phyloP scores from a whole-genome alignment of 2,329 filamentous ascomycete species.

The Cladosporium sp. region DNA sequence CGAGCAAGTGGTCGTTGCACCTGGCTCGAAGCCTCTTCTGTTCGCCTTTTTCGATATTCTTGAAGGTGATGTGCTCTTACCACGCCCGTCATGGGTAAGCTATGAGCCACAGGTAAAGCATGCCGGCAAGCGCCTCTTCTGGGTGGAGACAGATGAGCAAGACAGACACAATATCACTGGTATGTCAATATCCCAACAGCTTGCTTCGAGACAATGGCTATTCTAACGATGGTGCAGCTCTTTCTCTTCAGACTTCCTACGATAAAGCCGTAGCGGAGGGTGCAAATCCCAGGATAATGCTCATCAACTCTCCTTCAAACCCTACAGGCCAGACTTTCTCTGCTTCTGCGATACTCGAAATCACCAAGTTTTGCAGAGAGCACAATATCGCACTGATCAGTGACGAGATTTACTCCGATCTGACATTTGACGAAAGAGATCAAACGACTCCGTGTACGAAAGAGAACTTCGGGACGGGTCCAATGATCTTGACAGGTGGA shows the following conservation, averaged over 20 bases:
- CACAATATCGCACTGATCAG: not conserved
- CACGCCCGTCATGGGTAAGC: not conserved
- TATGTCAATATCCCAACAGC: not conserved
- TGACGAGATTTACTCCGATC: not conserved
- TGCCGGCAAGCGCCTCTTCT: not conserved
- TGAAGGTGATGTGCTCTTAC: not conserved
- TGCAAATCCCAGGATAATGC: not conserved
- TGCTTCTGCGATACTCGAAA: not conserved
- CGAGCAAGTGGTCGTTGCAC: not conserved
- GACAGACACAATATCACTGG: not conserved
- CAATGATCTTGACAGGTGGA: not conserved
- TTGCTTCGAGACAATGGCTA: not conserved
- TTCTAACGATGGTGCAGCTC: not conserved
- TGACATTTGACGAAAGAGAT: not conserved
- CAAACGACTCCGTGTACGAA: not conserved
- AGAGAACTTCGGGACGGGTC: not conserved
- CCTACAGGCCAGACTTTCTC: not conserved
- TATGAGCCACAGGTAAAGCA: not conserved
- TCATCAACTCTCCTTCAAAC: not conserved
- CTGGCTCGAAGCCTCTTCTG: not conserved
- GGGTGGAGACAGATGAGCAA: not conserved
- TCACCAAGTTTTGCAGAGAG: not conserved
- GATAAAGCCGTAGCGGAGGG: not conserved
- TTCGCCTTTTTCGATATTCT: not conserved
- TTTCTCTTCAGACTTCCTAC: not conserved